phyloP scores from a whole-genome alignment of 768 basidiomycete genomes.

The Austroboletus eburneus region DNA sequence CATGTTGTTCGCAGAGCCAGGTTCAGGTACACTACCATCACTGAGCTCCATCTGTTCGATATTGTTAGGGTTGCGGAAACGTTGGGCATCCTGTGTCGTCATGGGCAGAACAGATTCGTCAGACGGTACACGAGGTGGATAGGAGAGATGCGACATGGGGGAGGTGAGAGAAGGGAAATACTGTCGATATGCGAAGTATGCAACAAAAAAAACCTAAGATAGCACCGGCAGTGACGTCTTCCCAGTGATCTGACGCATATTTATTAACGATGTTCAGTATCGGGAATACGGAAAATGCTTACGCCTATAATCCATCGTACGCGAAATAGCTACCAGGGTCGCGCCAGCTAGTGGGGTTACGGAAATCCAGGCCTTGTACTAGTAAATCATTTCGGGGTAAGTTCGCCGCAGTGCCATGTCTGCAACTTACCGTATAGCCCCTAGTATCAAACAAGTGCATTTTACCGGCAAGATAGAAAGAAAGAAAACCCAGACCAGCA shows the following conservation, averaged over 20 bases:
- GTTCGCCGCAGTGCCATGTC: neutral
- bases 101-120: conserved; percentile 43
- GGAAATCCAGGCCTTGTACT: conserved; percentile 83
- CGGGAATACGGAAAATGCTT: conserved; percentile 7
- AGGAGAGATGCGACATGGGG: conserved; percentile 61
- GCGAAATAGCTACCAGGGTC: conserved; percentile 72
- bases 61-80: conserved; percentile 13
- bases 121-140: conserved; percentile 59
- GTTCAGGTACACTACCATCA: conserved; percentile 9
- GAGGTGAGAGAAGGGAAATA: conserved; percentile 76
- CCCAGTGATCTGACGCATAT: conserved; percentile 71
- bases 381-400: conserved; percentile 3
- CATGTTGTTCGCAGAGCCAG: conserved; percentile 8
- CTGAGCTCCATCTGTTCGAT: conserved; percentile 28
- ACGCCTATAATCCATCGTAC: conserved; percentile 93
- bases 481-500: conserved; percentile 85
- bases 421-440: conserved; percentile 58
- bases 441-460: conserved; percentile 82
- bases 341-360: conserved; percentile 75
- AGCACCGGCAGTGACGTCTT: conserved; percentile 81
- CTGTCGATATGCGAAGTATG: conserved; percentile 78
- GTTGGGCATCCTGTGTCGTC: conserved; percentile 12
- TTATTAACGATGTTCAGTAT: conserved; percentile 2
- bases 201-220: conserved; percentile 57
- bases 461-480: conserved; percentile 89